A percentile compares a stretch with the other conserved stretches of the same genome.
These are phyloP conservation scores for Lantana camara DNA, from an alignment of 257 asterid genomes.

Conservation along the genomic window DNA sequence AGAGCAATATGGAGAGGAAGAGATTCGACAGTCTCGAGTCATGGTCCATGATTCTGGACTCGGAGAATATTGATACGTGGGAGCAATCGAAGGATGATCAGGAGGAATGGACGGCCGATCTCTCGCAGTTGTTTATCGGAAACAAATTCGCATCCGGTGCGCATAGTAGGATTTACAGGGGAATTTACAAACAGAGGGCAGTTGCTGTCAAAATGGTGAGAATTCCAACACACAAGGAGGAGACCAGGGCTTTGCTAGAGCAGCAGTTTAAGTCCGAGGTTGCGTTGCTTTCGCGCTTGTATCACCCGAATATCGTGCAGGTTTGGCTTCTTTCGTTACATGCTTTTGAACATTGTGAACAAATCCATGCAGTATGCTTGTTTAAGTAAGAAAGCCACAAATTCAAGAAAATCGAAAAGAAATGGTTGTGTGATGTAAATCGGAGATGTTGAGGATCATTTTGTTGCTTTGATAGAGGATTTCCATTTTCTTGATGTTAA, in stretches of 20 bases:
- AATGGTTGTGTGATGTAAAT: neutral
- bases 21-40: conserved; percentile 93
- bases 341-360: neutral
- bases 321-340: conserved; percentile 25
- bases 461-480: neutral
- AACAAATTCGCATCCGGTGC: conserved; percentile 86
- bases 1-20: conserved; percentile 71
- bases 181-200: conserved; percentile 79
- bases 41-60: conserved; percentile 95
- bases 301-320: conserved; percentile 74
- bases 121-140: conserved; percentile 78
- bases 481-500: neutral
- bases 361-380: neutral
- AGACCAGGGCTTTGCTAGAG: conserved; percentile 47
- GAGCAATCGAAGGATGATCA: conserved; percentile 66
- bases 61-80: conserved; percentile 86
- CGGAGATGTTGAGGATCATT: neutral
- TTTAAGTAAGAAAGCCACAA: too few relatives aligned
- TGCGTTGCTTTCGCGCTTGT: conserved; percentile 62
- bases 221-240: conserved; percentile 66
- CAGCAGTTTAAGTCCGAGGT: conserved; percentile 67
- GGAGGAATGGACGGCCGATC: conserved; percentile 81
- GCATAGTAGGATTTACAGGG: conserved; percentile 76
- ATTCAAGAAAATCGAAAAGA: neutral
- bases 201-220: conserved; percentile 89